Evolutionary conservation across 148 eudicot species (phyloP), one percentile per base, ranked within the genome.

Genomic region (Drosera capensis): DNA sequence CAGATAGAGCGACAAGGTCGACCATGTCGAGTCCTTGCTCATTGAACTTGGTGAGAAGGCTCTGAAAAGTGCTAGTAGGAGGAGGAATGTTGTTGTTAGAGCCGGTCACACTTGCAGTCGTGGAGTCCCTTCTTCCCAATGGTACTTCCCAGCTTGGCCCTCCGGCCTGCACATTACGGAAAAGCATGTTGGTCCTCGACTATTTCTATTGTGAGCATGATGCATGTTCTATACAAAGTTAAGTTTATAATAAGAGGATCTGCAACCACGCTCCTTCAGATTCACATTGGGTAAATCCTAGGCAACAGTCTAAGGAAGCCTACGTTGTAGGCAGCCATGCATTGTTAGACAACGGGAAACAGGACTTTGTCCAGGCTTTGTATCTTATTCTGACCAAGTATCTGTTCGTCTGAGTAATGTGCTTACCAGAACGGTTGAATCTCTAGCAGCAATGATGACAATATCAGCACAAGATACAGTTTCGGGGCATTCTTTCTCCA

Each of bases 131-230:
- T 73, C 95, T 72, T 52, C 95, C 95, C 17, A 85, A 17, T 20
- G 85, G 95, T 17, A 85, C 95, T 39, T 46, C 86, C 95, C 95
- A 85, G 58, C 62, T 61, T 0, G 86, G 95, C 44, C 95, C 95
- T 18, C 92, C 95, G 16, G 73, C 34, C 95, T 85, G 59, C 46
- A 57, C 47, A 48, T 23, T 3, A 37, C 2, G n/a, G 7, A 6
- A 40, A 23, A 20, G 45, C 21, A 16, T 6, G 4, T 20, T n/a
- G 6, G 16, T 16, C 20, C 16, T 6, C 5, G 14, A 5, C 5
- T 41, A 3, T 20, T 41, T 41, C 7, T 41, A 3, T 8, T 19
- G 2, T 20, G 7, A 20, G 11, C 21, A 43, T 1, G 9, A 0
- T 1, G 0, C 17, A 14, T 3, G 1, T 40, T 7, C n/a, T 40